Evolutionary conservation across 805 yeast genomes (phyloP), one percentile per base, ranked within the genome.

Genomic region (Grigorovia transvaalensis): DNA sequence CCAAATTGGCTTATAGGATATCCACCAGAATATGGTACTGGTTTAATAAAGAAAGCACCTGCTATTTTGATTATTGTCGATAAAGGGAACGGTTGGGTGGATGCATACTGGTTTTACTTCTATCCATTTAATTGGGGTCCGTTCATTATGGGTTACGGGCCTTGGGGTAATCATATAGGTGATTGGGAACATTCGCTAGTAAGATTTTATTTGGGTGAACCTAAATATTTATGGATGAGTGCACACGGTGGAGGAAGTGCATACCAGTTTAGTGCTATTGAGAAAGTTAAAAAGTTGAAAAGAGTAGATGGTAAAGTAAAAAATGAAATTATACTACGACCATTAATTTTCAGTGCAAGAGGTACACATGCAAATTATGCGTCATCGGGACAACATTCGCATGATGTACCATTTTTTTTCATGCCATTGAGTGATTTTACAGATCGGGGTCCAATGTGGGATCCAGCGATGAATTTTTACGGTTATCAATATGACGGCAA

Each of bases 221-320:
- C 99, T 0, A 74, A 82, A 12, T 78, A 85, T 50, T 80, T 90
- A 19, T 91, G 98, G 98, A 85, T 93, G 95, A 84, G 95, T 30
- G 98, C 97, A 0, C 99, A 91, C 68, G 96, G 97, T 1, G 97
- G 98, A 12, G 99, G 99, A 8, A 84, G 89, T 33, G 96, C 96
- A 0, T 91, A 84, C 64, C 75, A 76, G 55, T 90, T 82, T 65
- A 74, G 77, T n/a, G 84, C 88, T 23, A 68, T 90, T 51, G 96
- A 88, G 63, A 51, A 48, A 40, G 59, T 63, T 17, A 59, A 61
- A 46, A 83, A 81, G 59, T 72, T 77, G 54, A 76, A 96, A 4
- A 96, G 96, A n/a, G 84, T 88, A 17, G 95, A 95, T 0, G 91
- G 85, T 60, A 76, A 77, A 57, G 85, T 84, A 63, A 84, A 86